Evolutionary conservation across 2,329 filamentous ascomycete species (phyloP).

Genomic region (Colletotrichum higginsianum): DNA sequence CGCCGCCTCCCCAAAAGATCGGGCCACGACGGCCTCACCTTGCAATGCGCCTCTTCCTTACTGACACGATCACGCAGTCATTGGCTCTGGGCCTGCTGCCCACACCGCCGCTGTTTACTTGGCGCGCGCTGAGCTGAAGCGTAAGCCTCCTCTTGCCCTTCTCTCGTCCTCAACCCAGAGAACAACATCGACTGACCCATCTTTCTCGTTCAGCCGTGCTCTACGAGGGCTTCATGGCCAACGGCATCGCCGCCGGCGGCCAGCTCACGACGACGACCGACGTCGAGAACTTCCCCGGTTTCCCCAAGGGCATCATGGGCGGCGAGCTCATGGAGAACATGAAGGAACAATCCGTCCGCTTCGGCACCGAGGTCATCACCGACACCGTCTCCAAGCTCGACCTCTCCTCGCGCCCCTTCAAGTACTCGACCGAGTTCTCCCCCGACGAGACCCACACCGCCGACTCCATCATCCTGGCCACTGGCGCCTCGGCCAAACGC

Average conservation of each 20-base stretch:
- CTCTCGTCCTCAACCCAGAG: background rate
- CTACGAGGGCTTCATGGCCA: conserved; percentile 98
- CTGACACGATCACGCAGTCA: conserved; percentile 62
- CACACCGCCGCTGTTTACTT: conserved; percentile 98
- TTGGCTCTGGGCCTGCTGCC: conserved; percentile 96
- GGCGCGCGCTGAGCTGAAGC: conserved; percentile 92
- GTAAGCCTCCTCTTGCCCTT: conserved; percentile 58
- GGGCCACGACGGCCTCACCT: conserved; percentile 28
- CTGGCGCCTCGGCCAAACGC: conserved; percentile 91
- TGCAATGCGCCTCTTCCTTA: conserved; percentile 11
- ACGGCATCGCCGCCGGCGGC: conserved; percentile 94
- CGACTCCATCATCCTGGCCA: conserved; percentile 93
- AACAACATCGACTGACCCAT: background rate
- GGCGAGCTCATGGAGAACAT: conserved; percentile 94
- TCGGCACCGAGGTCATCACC: conserved; percentile 92
- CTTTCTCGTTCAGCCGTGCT: conserved; percentile 75
- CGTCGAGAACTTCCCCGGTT: conserved; percentile 98
- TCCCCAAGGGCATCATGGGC: conserved; percentile 90
- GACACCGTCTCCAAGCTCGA: conserved; percentile 95
- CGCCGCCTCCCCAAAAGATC: background rate
- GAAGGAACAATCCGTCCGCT: conserved; percentile 90
- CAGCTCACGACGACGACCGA: conserved; percentile 99
- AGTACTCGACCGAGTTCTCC: conserved; percentile 91
- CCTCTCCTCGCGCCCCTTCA: conserved; percentile 87
- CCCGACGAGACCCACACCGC: conserved; percentile 89